Conservation (phyloP, 139 green algal species). For the Tetratostichococcus sp. region DNA sequence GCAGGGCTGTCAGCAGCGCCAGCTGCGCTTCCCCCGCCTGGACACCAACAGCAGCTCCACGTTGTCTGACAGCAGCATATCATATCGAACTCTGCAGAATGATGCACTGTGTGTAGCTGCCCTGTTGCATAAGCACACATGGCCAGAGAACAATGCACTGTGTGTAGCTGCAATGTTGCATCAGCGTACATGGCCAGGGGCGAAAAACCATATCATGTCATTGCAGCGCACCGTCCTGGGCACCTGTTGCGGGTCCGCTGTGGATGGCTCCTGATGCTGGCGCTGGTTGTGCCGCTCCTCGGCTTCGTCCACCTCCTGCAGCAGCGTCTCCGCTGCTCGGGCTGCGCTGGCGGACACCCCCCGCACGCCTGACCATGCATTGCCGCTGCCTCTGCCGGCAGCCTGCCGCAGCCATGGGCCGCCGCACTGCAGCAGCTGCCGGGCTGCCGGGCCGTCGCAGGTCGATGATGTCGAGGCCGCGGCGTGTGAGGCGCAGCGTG, state of each 20-base stretch:
- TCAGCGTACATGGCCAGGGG: too few relatives aligned
- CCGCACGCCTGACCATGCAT: too few relatives aligned
- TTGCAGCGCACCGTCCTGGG: too few relatives aligned
- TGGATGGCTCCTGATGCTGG: too few relatives aligned
- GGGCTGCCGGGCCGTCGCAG: too few relatives aligned
- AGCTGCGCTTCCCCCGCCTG: conserved; percentile 9
- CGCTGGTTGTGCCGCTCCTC: neutral
- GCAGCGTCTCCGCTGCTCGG: neutral
- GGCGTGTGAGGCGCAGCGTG: neutral
- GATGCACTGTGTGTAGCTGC: too few relatives aligned
- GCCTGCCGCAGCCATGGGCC: neutral
- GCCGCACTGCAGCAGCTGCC: neutral
- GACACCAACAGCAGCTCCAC: conserved; percentile 13
- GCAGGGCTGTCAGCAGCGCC: neutral
- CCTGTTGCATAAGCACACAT: too few relatives aligned
- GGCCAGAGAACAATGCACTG: too few relatives aligned
- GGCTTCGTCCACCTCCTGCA: neutral
- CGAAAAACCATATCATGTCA: too few relatives aligned
- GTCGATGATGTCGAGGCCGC: neutral
- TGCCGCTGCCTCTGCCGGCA: neutral
- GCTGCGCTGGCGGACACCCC: neutral
- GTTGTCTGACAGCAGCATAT: conserved; percentile 8
- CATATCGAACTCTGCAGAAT: too few relatives aligned
- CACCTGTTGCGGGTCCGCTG: too few relatives aligned
- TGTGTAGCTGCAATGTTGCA: too few relatives aligned